phyloP scores from a whole-genome alignment of 768 basidiomycete genomes.

The Xerocomus spinulosus region DNA sequence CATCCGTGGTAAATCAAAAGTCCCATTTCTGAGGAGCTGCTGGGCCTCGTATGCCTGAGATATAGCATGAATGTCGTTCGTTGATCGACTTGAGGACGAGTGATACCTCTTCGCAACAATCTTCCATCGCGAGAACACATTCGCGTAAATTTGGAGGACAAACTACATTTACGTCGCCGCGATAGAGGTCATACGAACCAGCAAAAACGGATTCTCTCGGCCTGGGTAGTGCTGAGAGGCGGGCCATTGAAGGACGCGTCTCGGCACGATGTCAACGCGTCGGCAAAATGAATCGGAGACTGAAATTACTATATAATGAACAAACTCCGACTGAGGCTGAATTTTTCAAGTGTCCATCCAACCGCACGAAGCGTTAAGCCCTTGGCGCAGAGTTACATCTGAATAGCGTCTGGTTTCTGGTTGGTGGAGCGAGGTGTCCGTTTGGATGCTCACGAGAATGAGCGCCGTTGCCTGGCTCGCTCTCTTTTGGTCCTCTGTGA shows the following conservation, averaged over 20 bases:
- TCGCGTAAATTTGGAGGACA: slow-evolving; percentile 72
- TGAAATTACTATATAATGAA: slow-evolving; percentile 25
- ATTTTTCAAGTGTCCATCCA: slow-evolving; percentile 57
- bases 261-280: slow-evolving; percentile 19
- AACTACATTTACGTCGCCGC: slow-evolving; percentile 56
- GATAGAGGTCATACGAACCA: slow-evolving; percentile 60
- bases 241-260: slow-evolving; percentile 34
- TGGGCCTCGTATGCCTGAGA: slow-evolving; percentile 64
- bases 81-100: neutral
- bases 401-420: slow-evolving; percentile 62
- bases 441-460: slow-evolving; percentile 48
- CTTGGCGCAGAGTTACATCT: slow-evolving; percentile 39
- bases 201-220: slow-evolving; percentile 67
- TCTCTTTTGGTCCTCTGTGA: slow-evolving; percentile 29
- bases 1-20: slow-evolving; percentile 69
- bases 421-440: slow-evolving; percentile 73
- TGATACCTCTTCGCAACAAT: slow-evolving; percentile 73
- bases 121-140: slow-evolving; percentile 74
- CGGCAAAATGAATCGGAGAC: slow-evolving; percentile 22
- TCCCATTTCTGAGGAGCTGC: slow-evolving; percentile 62
- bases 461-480: slow-evolving; percentile 37
- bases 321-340: slow-evolving; percentile 19
- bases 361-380: slow-evolving; percentile 62
- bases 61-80: neutral
- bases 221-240: slow-evolving; percentile 44